Conservation (phyloP, 2,329 filamentous ascomycete species). For the Monosporascus sp. region DNA sequence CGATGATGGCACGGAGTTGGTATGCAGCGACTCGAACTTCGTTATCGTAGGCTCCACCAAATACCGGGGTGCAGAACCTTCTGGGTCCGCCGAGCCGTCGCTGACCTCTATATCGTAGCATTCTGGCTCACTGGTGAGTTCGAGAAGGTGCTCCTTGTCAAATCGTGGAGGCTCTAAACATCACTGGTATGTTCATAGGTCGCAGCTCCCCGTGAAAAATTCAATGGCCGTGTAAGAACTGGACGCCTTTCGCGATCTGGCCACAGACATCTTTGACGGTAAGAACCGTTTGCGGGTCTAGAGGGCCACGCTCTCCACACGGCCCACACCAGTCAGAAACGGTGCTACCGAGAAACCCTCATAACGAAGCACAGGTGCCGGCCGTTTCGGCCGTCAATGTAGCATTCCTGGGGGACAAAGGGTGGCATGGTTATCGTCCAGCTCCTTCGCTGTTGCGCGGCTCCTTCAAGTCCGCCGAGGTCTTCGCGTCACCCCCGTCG, state of each 20-base stretch:
- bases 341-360: background rate
- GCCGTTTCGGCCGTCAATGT: background rate
- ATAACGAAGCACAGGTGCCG: background rate
- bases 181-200: conserved; percentile 1
- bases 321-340: background rate
- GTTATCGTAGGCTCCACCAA: background rate
- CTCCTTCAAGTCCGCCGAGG: background rate
- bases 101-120: background rate
- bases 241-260: background rate
- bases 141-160: background rate
- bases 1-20: background rate
- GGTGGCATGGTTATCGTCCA: background rate
- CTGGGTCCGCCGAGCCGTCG: background rate
- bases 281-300: background rate
- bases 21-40: background rate
- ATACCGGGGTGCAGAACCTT: background rate
- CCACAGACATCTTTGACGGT: background rate
- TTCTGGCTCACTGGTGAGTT: background rate
- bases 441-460: background rate
- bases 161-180: background rate
- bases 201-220: conserved; percentile 2
- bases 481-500: background rate
- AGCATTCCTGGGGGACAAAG: background rate
- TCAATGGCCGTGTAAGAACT: background rate
- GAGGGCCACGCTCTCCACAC: background rate